Base-by-base conservation (phyloP, 2,329 filamentous ascomycete species). In the Hansfordia pulvinata region DNA sequence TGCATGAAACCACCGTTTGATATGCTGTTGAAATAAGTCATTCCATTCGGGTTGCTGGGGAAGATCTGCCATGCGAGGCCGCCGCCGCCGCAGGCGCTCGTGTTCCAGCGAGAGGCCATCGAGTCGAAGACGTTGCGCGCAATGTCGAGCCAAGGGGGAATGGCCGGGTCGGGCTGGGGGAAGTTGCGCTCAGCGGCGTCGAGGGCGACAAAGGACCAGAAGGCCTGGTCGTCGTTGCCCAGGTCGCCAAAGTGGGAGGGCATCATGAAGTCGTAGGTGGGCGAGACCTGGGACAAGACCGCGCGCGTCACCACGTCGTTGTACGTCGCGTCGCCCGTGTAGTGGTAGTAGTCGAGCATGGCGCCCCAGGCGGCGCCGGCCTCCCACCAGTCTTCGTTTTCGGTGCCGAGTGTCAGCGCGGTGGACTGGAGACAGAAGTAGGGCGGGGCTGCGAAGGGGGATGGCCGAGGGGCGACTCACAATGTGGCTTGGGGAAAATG, bases 1-100 rank as follows among this genome's bases (percentile, higher is more conserved):
- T 86, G 77, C 50, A 92, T 86, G 46, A 90, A 72, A n/a, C 74
- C 76, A 21, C 80, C 82, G 48, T 90, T 90, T 34, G 75, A 76
- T 39, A 86, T 70, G 10, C 74, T 66, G 55, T 88, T 88, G 53
- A 86, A 90, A 65, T 92, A 90, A 42, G 72, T 64, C 47, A 85
- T 76, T 10, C 83, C 84, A 34, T 73, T 73, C 24, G 58, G 56
- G 46, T 92, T 88, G 40, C 67, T 69, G 2, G 65, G 55, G 47
- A 76, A 86, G 38, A 93, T 84, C 56, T 93, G 83, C 81, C 81
- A 88, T 30, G 71, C 62, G 24, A 90, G 54, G 4, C 83, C 84
- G 4, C 83, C 84, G 33, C 83, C 83, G 15, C 60, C 62, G 42
- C 83, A 92, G 20, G 57, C 52, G 0, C 59, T 54, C 1, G 55